These are phyloP conservation scores for Collybiopsis luxurians DNA, from an alignment of 768 basidiomycete species.

Conservation along the genomic window DNA sequence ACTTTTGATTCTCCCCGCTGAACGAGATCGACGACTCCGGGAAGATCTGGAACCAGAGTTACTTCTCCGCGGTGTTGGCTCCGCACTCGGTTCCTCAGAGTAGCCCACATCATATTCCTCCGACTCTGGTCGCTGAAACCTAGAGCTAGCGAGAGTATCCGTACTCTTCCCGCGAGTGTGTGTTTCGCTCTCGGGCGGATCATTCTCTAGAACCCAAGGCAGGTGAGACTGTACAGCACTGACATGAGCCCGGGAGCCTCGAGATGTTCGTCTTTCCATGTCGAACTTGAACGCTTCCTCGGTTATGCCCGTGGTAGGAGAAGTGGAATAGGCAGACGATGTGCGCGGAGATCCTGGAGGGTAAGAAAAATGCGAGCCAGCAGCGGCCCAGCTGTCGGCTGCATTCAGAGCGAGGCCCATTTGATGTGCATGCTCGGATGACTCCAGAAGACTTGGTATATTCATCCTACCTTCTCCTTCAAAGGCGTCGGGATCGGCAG, in stretches of 20 bases:
- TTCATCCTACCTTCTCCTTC: not conserved
- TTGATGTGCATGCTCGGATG: slow-evolving; percentile 3
- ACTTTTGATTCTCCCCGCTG: slow-evolving; percentile 34
- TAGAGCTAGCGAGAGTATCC: slow-evolving; percentile 14
- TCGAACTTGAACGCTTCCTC: slow-evolving; percentile 4
- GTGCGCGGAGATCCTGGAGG: not conserved
- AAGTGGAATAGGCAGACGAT: not conserved
- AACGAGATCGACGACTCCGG: not conserved
- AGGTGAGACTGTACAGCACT: not conserved
- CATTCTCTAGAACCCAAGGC: not conserved
- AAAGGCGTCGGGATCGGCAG: slow-evolving; percentile 8
- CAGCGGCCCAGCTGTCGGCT: not conserved
- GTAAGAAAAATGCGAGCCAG: not conserved
- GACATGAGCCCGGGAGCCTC: not conserved
- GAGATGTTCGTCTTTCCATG: not conserved
- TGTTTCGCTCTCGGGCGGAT: not conserved
- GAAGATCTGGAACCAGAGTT: not conserved
- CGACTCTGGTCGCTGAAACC: slow-evolving; percentile 14
- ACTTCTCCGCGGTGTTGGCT: not conserved
- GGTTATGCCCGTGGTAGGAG: not conserved
- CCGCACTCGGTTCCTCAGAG: slow-evolving; percentile 9
- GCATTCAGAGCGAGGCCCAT: slow-evolving; percentile 1
- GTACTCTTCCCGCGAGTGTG: slow-evolving; percentile 8
- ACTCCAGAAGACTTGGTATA: not conserved
- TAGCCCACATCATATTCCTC: slow-evolving; percentile 12